These are phyloP conservation scores for Angomonas desouzai DNA, from an alignment of 208 protist species.

Conservation along the genomic window DNA sequence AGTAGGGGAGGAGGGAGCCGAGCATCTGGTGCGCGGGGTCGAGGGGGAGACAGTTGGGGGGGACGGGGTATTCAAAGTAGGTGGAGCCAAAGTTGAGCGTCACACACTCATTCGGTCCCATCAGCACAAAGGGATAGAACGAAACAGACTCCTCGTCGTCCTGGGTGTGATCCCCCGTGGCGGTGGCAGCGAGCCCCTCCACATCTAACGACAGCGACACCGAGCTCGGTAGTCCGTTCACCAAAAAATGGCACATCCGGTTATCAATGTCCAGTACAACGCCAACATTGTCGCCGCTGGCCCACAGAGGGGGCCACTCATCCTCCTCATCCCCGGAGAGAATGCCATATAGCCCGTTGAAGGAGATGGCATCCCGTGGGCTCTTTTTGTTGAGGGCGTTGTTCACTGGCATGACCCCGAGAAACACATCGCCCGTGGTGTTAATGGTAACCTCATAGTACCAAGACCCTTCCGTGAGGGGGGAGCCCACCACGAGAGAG, in stretches of 20 bases:
- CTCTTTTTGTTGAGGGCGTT: neutral
- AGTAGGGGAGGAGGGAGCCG: slow-evolving; percentile 77
- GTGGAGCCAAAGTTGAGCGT: slow-evolving; percentile 83
- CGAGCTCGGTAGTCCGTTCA: slow-evolving; percentile 58
- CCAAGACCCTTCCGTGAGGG: slow-evolving; percentile 70
- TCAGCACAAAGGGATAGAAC: slow-evolving; percentile 71
- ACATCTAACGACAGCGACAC: slow-evolving; percentile 12
- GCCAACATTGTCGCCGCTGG: slow-evolving; percentile 71
- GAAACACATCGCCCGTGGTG: slow-evolving; percentile 49
- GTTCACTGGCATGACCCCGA: slow-evolving; percentile 65
- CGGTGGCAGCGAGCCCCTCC: slow-evolving; percentile 3
- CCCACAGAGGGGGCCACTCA: slow-evolving; percentile 35
- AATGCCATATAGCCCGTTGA: slow-evolving; percentile 70
- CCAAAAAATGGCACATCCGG: slow-evolving; percentile 55
- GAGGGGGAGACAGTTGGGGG: slow-evolving; percentile 70
- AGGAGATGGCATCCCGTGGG: slow-evolving; percentile 36
- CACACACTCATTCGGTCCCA: slow-evolving; percentile 60
- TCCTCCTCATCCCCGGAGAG: slow-evolving; percentile 18
- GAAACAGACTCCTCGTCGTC: slow-evolving; percentile 16
- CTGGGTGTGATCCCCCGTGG: neutral
- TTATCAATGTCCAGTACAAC: slow-evolving; percentile 67
- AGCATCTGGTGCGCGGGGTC: slow-evolving; percentile 73
- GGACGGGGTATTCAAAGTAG: slow-evolving; percentile 82
- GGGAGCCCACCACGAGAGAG: slow-evolving; percentile 49
- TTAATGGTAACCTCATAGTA: slow-evolving; percentile 87